Percentiles rank a stretch among this genome's conserved stretches.
Conservation (phyloP, 345 rosid species). For the Hypericum perforatum region DNA sequence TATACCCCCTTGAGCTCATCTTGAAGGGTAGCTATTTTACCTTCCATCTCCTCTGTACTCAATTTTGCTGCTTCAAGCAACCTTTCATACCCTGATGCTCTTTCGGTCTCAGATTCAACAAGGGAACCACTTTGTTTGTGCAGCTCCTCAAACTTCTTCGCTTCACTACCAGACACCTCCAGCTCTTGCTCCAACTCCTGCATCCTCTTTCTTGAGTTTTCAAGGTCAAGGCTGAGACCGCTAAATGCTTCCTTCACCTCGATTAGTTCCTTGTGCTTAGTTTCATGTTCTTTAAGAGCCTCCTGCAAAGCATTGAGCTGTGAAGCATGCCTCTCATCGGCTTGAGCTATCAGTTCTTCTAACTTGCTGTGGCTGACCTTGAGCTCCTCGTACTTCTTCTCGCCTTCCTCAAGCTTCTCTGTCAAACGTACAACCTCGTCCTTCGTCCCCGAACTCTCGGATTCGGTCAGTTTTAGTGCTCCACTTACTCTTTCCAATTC, state of each 20-base stretch:
- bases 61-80: slow-evolving; percentile 51
- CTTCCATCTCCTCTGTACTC: slow-evolving; percentile 56
- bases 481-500: slow-evolving; percentile 66
- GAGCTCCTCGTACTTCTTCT: slow-evolving; percentile 53
- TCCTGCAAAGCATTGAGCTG: slow-evolving; percentile 55
- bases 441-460: slow-evolving; percentile 44
- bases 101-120: slow-evolving; percentile 67
- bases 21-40: slow-evolving; percentile 41
- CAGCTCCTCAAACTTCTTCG: slow-evolving; percentile 69
- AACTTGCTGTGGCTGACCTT: slow-evolving; percentile 49
- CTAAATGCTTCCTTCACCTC: slow-evolving; percentile 72
- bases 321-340: slow-evolving; percentile 46
- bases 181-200: slow-evolving; percentile 57
- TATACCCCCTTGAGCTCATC: slow-evolving; percentile 63
- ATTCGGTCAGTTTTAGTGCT: slow-evolving; percentile 58
- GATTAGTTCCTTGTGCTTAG: slow-evolving; percentile 58
- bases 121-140: slow-evolving; percentile 63
- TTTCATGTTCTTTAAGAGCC: slow-evolving; percentile 57
- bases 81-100: slow-evolving; percentile 66
- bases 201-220: slow-evolving; percentile 53
- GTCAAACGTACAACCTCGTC: slow-evolving; percentile 44
- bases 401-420: slow-evolving; percentile 49
- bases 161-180: slow-evolving; percentile 43
- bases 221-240: slow-evolving; percentile 51
- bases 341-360: slow-evolving; percentile 58